Evolutionary conservation across 116 monocot genomes (phyloP).

Genomic region (Posidonia oceanica): DNA sequence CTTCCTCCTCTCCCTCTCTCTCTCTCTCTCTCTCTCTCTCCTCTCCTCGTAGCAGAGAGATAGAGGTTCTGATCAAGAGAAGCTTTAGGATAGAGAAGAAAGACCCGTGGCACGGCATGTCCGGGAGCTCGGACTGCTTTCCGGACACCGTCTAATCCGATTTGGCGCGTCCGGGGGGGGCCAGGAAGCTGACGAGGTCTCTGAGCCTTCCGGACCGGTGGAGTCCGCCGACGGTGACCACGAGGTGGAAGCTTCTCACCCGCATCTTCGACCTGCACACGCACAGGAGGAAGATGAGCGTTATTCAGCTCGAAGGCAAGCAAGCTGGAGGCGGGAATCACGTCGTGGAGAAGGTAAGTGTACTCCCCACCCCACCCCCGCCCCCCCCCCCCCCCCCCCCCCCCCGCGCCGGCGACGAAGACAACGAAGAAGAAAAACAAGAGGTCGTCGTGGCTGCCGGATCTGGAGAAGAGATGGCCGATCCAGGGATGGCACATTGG

Average conservation of each 20-base stretch:
- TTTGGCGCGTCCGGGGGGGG: no score
- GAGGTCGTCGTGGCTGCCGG: constrained; percentile 7
- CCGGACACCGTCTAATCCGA: no score
- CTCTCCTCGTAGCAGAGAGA: no score
- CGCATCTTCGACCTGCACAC: not conserved
- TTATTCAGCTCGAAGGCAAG: not conserved
- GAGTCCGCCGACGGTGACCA: not conserved
- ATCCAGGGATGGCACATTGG: constrained; percentile 1
- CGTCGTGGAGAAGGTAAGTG: not conserved
- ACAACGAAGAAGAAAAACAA: not conserved
- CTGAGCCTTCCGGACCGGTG: not conserved
- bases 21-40: no score
- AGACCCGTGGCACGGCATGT: no score
- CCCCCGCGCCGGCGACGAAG: not conserved
- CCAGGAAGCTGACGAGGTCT: not conserved
- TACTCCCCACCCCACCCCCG: no score
- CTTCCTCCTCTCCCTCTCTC: no score
- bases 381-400: no score
- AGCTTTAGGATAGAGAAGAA: no score
- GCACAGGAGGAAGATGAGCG: not conserved
- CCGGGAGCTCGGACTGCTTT: no score
- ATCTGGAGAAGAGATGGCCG: constrained; percentile 4
- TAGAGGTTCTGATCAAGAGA: no score
- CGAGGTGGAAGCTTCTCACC: not conserved
- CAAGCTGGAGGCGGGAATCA: not conserved